Evolutionary conservation across 257 asterid species (phyloP).

Genomic region (Solanum tarijense): DNA sequence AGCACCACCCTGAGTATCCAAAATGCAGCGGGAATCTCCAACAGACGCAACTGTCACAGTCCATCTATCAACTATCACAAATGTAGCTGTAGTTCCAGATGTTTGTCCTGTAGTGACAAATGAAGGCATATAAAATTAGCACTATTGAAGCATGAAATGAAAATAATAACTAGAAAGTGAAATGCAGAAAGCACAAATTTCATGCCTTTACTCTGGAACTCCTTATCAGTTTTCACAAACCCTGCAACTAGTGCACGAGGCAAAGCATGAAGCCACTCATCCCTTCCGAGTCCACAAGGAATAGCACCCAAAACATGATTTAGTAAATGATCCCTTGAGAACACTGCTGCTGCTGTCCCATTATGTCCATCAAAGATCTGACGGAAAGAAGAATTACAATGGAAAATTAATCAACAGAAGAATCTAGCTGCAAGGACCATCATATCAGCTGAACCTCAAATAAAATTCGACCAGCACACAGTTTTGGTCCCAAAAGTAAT

Average conservation of each 20-base stretch:
- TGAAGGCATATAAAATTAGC: background rate
- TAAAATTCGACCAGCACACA: background rate
- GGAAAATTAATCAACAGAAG: background rate
- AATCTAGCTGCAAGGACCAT: background rate
- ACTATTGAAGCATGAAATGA: background rate
- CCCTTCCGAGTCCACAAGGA: constrained; percentile 57
- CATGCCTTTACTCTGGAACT: constrained; percentile 73
- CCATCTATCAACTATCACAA: constrained; percentile 80
- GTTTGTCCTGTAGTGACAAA: constrained; percentile 47
- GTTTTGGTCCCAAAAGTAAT: background rate
- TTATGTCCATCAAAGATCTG: constrained; percentile 86
- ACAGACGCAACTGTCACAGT: constrained; percentile 88
- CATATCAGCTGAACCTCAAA: background rate
- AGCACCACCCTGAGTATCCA: constrained; percentile 63
- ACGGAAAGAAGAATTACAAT: background rate
- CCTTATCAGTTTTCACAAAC: constrained; percentile 81
- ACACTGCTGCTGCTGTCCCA: constrained; percentile 71
- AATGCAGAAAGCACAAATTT: background rate
- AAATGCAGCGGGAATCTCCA: constrained; percentile 85
- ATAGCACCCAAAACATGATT: constrained; percentile 52
- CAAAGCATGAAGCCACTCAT: constrained; percentile 82
- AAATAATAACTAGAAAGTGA: background rate
- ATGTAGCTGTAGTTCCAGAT: constrained; percentile 87
- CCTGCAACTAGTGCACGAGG: constrained; percentile 91
- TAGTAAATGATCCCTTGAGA: constrained; percentile 50